Conservation (phyloP, 345 rosid genomes). For the Populus pruinosa region DNA sequence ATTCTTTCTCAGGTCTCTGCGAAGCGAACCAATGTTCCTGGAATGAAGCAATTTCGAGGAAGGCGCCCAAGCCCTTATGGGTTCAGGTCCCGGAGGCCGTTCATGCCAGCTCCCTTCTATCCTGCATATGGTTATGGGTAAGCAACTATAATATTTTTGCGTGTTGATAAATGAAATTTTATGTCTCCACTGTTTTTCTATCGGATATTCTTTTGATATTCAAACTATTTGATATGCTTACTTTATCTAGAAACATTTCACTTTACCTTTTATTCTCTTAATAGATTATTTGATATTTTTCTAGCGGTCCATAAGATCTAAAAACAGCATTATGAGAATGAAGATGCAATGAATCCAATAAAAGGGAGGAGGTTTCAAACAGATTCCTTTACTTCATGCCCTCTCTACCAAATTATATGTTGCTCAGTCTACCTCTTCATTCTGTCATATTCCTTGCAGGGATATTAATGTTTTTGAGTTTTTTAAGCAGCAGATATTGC, state of each 20-base stretch:
- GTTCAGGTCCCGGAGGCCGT: constrained; percentile 81
- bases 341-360: neutral
- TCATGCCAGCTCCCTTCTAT: constrained; percentile 64
- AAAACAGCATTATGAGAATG: neutral
- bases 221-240: neutral
- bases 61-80: constrained; percentile 61
- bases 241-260: neutral
- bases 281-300: neutral
- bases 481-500: neutral
- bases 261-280: neutral
- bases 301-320: neutral
- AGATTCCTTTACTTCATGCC: neutral
- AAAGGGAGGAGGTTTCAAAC: neutral
- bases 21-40: constrained; percentile 92
- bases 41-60: constrained; percentile 92
- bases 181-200: neutral
- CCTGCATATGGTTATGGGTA: constrained; percentile 82
- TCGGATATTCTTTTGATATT: neutral
- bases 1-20: constrained; percentile 72
- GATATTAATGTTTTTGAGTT: neutral
- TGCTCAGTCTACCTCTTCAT: neutral
- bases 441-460: neutral
- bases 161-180: neutral
- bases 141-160: constrained; percentile 17
- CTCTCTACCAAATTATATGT: neutral